Evolutionary conservation across 768 basidiomycete species (phyloP).

Genomic region (Leccinum subtestaceum): DNA sequence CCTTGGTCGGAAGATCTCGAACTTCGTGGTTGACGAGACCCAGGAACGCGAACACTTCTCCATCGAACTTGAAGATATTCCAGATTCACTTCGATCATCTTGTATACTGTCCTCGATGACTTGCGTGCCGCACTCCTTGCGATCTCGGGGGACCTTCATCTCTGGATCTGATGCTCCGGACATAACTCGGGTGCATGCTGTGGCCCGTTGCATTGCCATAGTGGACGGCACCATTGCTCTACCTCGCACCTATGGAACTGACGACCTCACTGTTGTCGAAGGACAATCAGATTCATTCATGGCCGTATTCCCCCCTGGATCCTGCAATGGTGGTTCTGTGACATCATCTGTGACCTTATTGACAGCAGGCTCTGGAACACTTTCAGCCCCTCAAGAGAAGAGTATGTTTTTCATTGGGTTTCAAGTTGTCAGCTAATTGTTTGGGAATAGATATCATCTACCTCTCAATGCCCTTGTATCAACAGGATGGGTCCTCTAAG

Average conservation of each 20-base stretch:
- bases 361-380: conserved; percentile 67
- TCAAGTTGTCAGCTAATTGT: conserved; percentile 1
- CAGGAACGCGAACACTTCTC: conserved; percentile 33
- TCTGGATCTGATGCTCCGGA: not conserved
- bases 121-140: conserved; percentile 33
- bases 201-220: conserved; percentile 52
- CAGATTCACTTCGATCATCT: conserved; percentile 54
- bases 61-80: conserved; percentile 56
- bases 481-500: conserved; percentile 32
- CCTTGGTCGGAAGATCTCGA: conserved; percentile 45
- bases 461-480: conserved; percentile 48
- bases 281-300: conserved; percentile 56
- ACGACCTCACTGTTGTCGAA: conserved; percentile 16
- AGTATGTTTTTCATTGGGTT: conserved; percentile 34
- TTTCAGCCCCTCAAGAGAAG: conserved; percentile 72
- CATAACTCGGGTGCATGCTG: conserved; percentile 13
- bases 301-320: conserved; percentile 72
- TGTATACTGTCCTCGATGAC: conserved; percentile 51
- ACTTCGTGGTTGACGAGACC: conserved; percentile 30
- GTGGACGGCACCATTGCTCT: conserved; percentile 36
- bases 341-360: conserved; percentile 56
- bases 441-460: conserved; percentile 53
- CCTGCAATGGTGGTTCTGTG: conserved; percentile 47
- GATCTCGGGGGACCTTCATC: conserved; percentile 19
- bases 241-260: conserved; percentile 27